Conservation (phyloP, 129 eudicot species). For the Chrysanthemum makinoi region DNA sequence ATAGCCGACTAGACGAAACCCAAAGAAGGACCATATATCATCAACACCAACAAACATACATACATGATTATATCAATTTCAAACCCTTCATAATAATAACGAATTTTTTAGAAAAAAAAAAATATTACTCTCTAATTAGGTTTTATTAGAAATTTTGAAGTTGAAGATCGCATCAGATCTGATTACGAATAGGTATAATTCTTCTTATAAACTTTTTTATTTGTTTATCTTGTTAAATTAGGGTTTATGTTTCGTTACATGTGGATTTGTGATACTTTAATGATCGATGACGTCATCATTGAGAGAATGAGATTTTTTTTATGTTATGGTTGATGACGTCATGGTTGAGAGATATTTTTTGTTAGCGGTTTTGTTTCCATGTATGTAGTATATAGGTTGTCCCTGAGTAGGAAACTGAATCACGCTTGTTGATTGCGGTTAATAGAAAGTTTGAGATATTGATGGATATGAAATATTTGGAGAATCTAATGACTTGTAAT, state of each 20-base stretch:
- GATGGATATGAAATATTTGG: neutral
- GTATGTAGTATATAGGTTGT: neutral
- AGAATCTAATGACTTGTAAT: neutral
- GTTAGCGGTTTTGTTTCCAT: too few relatives aligned
- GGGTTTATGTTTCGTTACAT: neutral
- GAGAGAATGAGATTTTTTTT: neutral
- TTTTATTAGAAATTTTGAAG: neutral
- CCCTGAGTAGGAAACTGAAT: neutral
- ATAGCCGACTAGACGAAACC: slow-evolving; percentile 32
- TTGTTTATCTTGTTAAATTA: slow-evolving; percentile 3
- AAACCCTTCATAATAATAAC: slow-evolving; percentile 9
- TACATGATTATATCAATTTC: slow-evolving; percentile 4
- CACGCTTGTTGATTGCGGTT: slow-evolving; percentile 8
- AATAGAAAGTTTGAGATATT: neutral
- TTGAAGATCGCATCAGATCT: slow-evolving; percentile 27
- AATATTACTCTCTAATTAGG: too few relatives aligned
- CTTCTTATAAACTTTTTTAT: neutral
- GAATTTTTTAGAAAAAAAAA: too few relatives aligned
- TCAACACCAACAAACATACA: slow-evolving; percentile 27
- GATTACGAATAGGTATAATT: slow-evolving; percentile 32
- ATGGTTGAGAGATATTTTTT: too few relatives aligned
- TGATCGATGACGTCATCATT: neutral
- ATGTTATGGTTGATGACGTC: too few relatives aligned
- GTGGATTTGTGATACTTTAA: neutral
- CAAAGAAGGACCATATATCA: slow-evolving; percentile 21